Evolutionary conservation across 352 stramenopile species (phyloP).

Genomic region (Phytophthora pistaciae): DNA sequence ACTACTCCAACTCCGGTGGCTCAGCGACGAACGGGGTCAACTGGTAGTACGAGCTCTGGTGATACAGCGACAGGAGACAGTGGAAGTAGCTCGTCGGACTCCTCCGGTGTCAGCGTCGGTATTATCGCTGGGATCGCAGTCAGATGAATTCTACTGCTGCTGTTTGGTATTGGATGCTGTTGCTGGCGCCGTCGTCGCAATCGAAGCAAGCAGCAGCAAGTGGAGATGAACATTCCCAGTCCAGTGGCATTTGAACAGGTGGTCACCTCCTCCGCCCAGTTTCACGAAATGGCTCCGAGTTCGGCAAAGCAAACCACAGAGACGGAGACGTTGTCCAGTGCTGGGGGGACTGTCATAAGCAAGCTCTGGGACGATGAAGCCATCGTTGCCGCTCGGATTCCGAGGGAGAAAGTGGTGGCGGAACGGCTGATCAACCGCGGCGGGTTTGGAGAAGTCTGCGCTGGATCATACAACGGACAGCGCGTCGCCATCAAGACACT

Average conservation of each 20-base stretch:
- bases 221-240: constrained; percentile 17
- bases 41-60: background rate
- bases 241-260: constrained; percentile 12
- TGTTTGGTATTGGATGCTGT: constrained; percentile 14
- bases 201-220: constrained; percentile 10
- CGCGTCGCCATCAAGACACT: constrained; percentile 39
- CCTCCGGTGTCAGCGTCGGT: constrained; percentile 20
- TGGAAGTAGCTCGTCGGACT: constrained; percentile 10
- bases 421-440: constrained; percentile 29
- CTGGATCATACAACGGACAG: constrained; percentile 36
- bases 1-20: constrained; percentile 28
- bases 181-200: constrained; percentile 16
- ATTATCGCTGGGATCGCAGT: constrained; percentile 25
- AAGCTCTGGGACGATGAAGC: constrained; percentile 45
- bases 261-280: background rate
- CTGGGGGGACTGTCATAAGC: background rate
- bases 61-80: constrained; percentile 12
- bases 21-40: constrained; percentile 20
- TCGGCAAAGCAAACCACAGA: constrained; percentile 7
- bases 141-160: constrained; percentile 13
- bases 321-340: no score
- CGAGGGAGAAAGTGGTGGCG: constrained; percentile 32
- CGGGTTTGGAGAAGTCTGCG: constrained; percentile 36
- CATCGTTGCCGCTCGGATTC: constrained; percentile 36
- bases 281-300: background rate